These are phyloP conservation scores for Psophocarpus tetragonolobus DNA, from an alignment of 306 rosid genomes.

Conservation along the genomic window DNA sequence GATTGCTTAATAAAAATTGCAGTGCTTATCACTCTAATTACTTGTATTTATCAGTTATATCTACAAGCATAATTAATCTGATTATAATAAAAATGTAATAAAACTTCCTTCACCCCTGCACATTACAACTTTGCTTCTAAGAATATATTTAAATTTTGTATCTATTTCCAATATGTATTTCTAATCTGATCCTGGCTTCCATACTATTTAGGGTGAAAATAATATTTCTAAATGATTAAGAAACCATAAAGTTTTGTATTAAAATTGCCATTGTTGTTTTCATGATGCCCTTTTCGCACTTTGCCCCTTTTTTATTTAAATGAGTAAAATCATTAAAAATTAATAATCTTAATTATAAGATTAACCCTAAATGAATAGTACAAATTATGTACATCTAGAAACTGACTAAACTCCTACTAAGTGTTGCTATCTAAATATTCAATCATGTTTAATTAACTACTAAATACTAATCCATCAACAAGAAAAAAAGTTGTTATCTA, in stretches of 20 bases:
- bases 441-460: too few relatives aligned
- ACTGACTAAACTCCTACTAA: too few relatives aligned
- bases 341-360: too few relatives aligned
- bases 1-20: too few relatives aligned
- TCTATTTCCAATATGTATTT: background rate
- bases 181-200: background rate
- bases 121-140: background rate
- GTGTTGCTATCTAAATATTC: too few relatives aligned
- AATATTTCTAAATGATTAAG: background rate
- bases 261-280: background rate
- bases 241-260: background rate
- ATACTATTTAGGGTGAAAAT: background rate
- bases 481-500: too few relatives aligned
- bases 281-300: background rate
- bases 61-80: background rate
- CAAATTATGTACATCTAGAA: too few relatives aligned
- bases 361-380: too few relatives aligned
- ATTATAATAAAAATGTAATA: too few relatives aligned
- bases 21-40: constrained; percentile 10
- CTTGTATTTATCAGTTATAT: background rate
- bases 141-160: background rate
- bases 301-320: constrained; percentile 3
- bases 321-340: too few relatives aligned
- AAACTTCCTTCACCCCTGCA: too few relatives aligned
- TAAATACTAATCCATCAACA: too few relatives aligned